phyloP scores from a whole-genome alignment of 1,284 basidiomycete species.

The Trichosporon sp. region DNA sequence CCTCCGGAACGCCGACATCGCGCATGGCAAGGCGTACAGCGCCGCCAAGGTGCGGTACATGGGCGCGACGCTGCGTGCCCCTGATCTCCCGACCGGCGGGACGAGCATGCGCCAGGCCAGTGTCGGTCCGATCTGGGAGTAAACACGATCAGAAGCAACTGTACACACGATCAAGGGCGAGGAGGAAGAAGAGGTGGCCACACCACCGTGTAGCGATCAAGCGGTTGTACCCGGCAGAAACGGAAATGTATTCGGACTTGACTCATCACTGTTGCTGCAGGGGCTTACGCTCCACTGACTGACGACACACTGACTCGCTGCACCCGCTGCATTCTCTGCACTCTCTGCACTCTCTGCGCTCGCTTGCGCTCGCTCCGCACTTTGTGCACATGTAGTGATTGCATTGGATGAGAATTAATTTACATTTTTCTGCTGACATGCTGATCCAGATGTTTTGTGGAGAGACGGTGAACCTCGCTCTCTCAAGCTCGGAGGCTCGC shows the following conservation, averaged over 20 bases:
- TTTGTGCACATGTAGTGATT: background rate
- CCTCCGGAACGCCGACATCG: slow-evolving; percentile 1
- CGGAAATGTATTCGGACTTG: slow-evolving; percentile 6
- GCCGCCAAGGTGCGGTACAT: slow-evolving; percentile 22
- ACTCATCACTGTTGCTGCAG: background rate
- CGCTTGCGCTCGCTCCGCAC: no score
- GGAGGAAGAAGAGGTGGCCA: background rate
- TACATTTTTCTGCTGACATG: slow-evolving; percentile 12
- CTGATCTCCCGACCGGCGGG: slow-evolving; percentile 6
- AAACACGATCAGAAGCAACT: background rate
- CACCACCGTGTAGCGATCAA: slow-evolving; percentile 4
- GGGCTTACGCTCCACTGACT: background rate
- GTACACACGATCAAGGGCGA: no score
- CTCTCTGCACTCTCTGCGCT: no score
- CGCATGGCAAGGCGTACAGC: slow-evolving; percentile 18
- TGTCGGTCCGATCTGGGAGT: slow-evolving; percentile 12
- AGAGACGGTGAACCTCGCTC: background rate
- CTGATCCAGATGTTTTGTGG: background rate
- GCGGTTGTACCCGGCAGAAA: slow-evolving; percentile 7
- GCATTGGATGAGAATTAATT: background rate
- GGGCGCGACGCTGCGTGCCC: slow-evolving; percentile 23
- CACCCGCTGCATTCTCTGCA: no score
- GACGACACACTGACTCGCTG: no score
- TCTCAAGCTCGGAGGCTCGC: background rate
- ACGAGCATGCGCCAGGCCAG: slow-evolving; percentile 12